These are phyloP conservation scores for Tothia fuscella DNA, from an alignment of 2,329 filamentous ascomycete genomes.

Conservation along the genomic window DNA sequence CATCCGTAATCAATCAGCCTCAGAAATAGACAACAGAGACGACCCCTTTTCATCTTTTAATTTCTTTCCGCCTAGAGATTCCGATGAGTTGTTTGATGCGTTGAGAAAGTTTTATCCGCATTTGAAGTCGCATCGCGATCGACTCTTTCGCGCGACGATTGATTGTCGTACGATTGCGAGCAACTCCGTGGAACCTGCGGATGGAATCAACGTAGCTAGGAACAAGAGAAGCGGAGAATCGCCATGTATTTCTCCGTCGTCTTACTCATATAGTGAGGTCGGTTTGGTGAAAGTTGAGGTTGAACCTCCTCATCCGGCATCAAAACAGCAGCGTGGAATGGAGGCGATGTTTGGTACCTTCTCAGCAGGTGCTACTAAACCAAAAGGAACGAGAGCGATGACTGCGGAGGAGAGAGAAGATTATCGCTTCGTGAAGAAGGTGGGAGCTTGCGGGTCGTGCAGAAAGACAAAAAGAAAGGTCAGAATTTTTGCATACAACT, in stretches of 20 bases:
- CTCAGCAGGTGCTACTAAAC: neutral
- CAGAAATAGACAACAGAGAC: neutral
- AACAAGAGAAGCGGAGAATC: neutral
- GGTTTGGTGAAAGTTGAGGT: no score
- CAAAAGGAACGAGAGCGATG: neutral
- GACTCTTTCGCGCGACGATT: neutral
- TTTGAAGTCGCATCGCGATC: neutral
- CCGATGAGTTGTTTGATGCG: slow-evolving; percentile 3
- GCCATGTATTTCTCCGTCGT: no score
- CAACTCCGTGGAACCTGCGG: no score
- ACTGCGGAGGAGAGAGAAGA: neutral
- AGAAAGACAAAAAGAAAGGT: slow-evolving; percentile 3
- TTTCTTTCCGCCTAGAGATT: neutral
- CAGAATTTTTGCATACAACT: neutral
- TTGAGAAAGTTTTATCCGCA: neutral
- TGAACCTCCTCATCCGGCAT: no score
- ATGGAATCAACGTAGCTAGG: neutral
- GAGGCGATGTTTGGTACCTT: slow-evolving; percentile 1
- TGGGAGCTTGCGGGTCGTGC: neutral
- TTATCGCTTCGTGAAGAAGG: neutral
- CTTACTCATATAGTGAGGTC: no score
- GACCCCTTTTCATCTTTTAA: neutral
- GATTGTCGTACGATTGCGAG: slow-evolving; percentile 1
- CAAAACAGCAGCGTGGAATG: no score
- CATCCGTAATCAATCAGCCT: no score